Evolutionary conservation across 139 green algal species (phyloP).

Genomic region (Coelastrella sp.): DNA sequence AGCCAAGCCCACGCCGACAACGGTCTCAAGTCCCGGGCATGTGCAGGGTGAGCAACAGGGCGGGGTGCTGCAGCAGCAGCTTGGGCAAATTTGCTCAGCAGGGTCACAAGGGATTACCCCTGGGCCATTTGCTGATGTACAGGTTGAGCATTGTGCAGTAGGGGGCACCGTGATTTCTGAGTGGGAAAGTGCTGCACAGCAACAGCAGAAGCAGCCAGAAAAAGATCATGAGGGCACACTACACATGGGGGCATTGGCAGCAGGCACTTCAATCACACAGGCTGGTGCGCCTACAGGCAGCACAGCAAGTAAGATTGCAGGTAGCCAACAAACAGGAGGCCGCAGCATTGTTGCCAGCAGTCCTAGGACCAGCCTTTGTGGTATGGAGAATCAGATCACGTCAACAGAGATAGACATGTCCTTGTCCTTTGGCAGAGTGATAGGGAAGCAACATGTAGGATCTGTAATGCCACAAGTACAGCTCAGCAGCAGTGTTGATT

Average conservation of each 20-base stretch:
- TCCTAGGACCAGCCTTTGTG: neutral
- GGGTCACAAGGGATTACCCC: neutral
- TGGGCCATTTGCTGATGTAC: neutral
- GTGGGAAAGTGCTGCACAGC: neutral
- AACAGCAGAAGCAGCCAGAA: slow-evolving; percentile 23
- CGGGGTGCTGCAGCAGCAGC: neutral
- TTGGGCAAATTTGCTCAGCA: neutral
- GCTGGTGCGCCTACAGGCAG: neutral
- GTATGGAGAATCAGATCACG: neutral
- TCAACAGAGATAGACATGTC: neutral
- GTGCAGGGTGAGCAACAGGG: neutral
- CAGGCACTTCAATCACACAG: neutral
- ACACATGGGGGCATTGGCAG: neutral
- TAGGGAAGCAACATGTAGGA: neutral
- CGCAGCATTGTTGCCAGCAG: too few relatives aligned
- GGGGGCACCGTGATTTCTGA: neutral
- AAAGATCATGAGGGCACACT: neutral
- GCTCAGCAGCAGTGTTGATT: neutral
- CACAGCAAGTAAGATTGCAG: neutral
- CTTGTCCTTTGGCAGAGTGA: neutral
- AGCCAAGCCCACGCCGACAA: neutral
- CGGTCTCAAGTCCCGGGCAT: neutral
- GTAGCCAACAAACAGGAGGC: neutral
- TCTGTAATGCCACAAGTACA: neutral
- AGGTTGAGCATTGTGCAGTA: neutral